Evolutionary conservation across 768 basidiomycete genomes (phyloP), one percentile per base, ranked within the genome.

Genomic region (Lactarius hatsudake): DNA sequence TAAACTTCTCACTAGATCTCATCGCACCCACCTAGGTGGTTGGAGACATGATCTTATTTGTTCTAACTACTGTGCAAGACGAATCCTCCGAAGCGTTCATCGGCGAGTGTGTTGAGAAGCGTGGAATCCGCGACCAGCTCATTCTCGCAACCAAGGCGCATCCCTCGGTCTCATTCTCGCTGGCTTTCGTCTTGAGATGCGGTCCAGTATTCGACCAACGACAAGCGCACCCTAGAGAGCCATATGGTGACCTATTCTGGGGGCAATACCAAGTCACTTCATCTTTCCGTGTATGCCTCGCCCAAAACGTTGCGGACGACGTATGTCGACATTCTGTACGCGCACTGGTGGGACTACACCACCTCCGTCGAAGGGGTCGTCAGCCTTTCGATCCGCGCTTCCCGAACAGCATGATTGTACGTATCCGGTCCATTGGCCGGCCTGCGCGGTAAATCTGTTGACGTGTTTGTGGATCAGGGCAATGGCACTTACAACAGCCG

Each of bases 361-460:
- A 84, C 83, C 12, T 76, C 78, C 18, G 77, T 87, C 58, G 81
- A 83, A 71, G 86, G 88, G 73, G 74, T 87, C 45, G 85, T 87
- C 84, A 79, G 5, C 76, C 77, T 0, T 81, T 84, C 65, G 77
- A 83, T 34, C 63, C 65, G 8, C 83, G 83, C 1, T 84, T 84
- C 73, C 77, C n/a, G n/a, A n/a, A n/a, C 78, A 1, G 61, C 15
- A 2, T 77, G 48, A 56, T 76, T 15, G 76, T 78, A 18, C 30
- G 64, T 55, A 0, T 23, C 5, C n/a, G n/a, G n/a, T 58, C n/a
- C 23, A 15, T 40, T 51, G n/a, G 0, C 54, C n/a, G n/a, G 23
- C 1, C 7, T 38, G 36, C 4, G 5, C n/a, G 7, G 17, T 26
- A 23, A 9, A 0, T 13, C n/a, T 53, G 13, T 38, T 56, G 23